These are phyloP conservation scores for Cyberlindnera euphorbiae DNA, from an alignment of 805 yeast genomes.

Conservation along the genomic window DNA sequence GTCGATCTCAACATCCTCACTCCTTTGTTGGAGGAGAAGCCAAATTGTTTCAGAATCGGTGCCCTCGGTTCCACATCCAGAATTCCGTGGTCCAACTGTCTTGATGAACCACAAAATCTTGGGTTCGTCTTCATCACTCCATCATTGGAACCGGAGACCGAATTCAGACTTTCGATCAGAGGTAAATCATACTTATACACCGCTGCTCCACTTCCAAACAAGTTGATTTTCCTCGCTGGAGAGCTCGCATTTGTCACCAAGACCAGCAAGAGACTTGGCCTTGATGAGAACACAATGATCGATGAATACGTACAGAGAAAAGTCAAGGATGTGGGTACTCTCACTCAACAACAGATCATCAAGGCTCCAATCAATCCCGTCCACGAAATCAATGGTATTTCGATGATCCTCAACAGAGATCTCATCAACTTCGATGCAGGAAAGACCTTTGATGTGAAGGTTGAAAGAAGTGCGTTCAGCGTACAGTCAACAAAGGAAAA, in stretches of 20 bases:
- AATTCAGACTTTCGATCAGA: constrained; percentile 33
- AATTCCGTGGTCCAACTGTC: constrained; percentile 38
- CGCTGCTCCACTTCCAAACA: constrained; percentile 41
- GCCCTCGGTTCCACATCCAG: constrained; percentile 36
- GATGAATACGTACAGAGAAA: constrained; percentile 31
- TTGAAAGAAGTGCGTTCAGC: constrained; percentile 25
- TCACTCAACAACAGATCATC: constrained; percentile 28
- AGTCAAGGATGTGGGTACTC: constrained; percentile 15
- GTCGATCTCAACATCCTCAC: constrained; percentile 40
- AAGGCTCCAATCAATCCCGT: constrained; percentile 28
- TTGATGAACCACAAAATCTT: constrained; percentile 30
- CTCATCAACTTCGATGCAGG: constrained; percentile 26
- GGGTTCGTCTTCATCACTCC: constrained; percentile 27
- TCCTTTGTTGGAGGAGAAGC: constrained; percentile 34
- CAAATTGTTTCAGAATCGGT: constrained; percentile 41
- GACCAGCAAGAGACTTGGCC: constrained; percentile 28
- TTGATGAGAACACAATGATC: constrained; percentile 31
- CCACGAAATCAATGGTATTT: constrained; percentile 25
- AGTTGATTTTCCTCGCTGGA: constrained; percentile 37
- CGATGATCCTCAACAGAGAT: constrained; percentile 26
- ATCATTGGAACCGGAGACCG: constrained; percentile 30
- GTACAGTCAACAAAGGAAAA: constrained; percentile 27
- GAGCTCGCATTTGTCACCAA: constrained; percentile 36
- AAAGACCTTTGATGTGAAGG: constrained; percentile 12
- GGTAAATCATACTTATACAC: constrained; percentile 40